Conservation (phyloP, 805 yeast species). For the Grigorovia jiainica region DNA sequence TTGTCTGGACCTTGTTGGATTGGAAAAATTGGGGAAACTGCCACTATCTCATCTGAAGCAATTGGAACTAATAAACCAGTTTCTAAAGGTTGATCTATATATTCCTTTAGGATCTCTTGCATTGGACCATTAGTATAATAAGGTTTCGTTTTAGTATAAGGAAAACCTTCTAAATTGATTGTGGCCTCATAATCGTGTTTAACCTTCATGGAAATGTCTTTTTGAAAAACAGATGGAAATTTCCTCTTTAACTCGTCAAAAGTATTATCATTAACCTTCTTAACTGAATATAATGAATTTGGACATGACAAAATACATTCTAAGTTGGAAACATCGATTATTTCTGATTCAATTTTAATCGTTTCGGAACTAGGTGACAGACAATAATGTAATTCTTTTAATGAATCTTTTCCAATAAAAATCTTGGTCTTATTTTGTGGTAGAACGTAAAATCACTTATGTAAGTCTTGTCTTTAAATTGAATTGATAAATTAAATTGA, state of each 20-base stretch:
- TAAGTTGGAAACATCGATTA: too few relatives aligned
- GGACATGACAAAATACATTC: too few relatives aligned
- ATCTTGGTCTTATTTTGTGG: too few relatives aligned
- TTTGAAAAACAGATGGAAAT: not conserved
- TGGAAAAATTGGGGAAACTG: conserved; percentile 4
- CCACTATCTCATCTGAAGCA: conserved; percentile 1
- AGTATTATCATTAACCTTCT: too few relatives aligned
- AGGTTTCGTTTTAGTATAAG: conserved; percentile 3
- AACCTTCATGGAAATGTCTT: not conserved
- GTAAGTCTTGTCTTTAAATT: too few relatives aligned
- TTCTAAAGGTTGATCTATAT: conserved; percentile 1
- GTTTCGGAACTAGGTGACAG: too few relatives aligned
- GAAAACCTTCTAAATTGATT: not conserved
- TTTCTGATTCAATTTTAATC: too few relatives aligned
- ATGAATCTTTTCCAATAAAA: too few relatives aligned
- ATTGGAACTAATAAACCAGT: conserved; percentile 1
- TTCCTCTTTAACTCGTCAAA: not conserved
- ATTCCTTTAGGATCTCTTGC: not conserved
- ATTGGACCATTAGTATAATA: conserved; percentile 3
- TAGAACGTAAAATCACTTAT: too few relatives aligned
- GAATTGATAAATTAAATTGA: too few relatives aligned
- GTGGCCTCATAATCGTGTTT: not conserved
- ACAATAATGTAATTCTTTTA: too few relatives aligned
- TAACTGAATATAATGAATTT: too few relatives aligned
- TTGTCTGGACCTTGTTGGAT: conserved; percentile 1